Conservation (phyloP, 2,329 filamentous ascomycete genomes). For the Chlorencoelia australis region DNA sequence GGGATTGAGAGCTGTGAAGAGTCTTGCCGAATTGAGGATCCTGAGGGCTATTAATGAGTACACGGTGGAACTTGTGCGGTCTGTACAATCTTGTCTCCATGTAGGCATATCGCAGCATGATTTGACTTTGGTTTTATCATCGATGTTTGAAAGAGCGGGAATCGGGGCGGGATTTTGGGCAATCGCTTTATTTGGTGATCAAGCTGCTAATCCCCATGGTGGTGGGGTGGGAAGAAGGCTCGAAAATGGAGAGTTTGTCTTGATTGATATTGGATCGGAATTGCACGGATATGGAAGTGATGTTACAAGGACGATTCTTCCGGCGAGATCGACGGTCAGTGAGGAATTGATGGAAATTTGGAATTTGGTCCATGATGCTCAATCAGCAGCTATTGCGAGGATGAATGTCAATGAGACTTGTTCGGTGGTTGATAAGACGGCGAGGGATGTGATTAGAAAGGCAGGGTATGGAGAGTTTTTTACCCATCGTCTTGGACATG, state of each 20-base stretch:
- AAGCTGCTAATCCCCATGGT: slow-evolving; percentile 31
- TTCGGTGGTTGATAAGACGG: slow-evolving; percentile 49
- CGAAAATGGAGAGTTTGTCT: slow-evolving; percentile 42
- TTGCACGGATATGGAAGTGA: slow-evolving; percentile 52
- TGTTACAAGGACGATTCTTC: slow-evolving; percentile 47
- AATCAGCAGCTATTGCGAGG: slow-evolving; percentile 41
- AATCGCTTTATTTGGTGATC: slow-evolving; percentile 47
- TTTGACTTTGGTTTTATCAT: slow-evolving; percentile 42
- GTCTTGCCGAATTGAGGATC: slow-evolving; percentile 42
- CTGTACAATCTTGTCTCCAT: slow-evolving; percentile 42
- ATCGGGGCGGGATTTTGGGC: slow-evolving; percentile 50
- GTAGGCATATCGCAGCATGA: slow-evolving; percentile 46
- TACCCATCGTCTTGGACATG: slow-evolving; percentile 52
- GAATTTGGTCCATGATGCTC: slow-evolving; percentile 48
- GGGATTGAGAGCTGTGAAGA: slow-evolving; percentile 48
- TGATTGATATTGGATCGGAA: slow-evolving; percentile 50
- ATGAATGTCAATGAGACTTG: slow-evolving; percentile 43
- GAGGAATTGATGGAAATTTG: slow-evolving; percentile 38
- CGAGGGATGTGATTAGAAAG: slow-evolving; percentile 39
- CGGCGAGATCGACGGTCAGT: slow-evolving; percentile 11
- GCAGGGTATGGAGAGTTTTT: slow-evolving; percentile 43
- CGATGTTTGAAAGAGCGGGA: slow-evolving; percentile 37
- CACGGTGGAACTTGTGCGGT: slow-evolving; percentile 47
- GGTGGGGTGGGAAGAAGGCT: slow-evolving; percentile 36
- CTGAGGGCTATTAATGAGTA: slow-evolving; percentile 51